Evolutionary conservation across 331 rosid genomes (phyloP), one percentile per base, ranked within the genome.

Genomic region (Saraca asoca): DNA sequence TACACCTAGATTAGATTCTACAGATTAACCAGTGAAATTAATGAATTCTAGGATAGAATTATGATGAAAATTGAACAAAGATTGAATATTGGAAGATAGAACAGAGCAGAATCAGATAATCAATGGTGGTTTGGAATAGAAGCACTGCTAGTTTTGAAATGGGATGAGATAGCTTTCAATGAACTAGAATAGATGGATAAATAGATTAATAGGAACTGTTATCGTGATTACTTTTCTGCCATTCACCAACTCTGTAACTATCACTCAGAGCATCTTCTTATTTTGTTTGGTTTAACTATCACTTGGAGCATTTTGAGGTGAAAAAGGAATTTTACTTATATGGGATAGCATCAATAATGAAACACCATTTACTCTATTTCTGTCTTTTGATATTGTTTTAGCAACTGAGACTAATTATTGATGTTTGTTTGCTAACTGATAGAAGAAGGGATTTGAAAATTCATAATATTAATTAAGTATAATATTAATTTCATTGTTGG

Each of bases 211-310:
- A 62, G 68, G 14, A 65, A 63, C 70, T 62, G 63, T 66, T 64
- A 31, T 18, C 2, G 45, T 73, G 80, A 78, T 85, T 83, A 85
- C 92, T 35, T 66, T 81, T 87, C 78, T 85, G 79, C 90, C 90
- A 80, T 80, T 70, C 68, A 29, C 69, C 45, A 5, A 42, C 50
- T 64, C 62, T 10, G 75, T 66, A 64, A 74, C 75, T 67, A 18
- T 66, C 68, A 34, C 43, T 31, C 31, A 24, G 31, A 24, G 31
- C 31, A 24, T 1, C 3, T 24, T 24, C 2, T 24, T 1, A 3
- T 24, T 24, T 24, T 24, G 31, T 24, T 24, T 24, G 31, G 31
- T 1, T 24, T 24, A 24, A 24, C 31, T 24, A 3, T 24, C 31
- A 24, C 31, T 24, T 24, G n/a, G n/a, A n/a, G n/a, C 31, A 1